Conservation (phyloP, 257 asterid species). For the Solanum raphanifolium region DNA sequence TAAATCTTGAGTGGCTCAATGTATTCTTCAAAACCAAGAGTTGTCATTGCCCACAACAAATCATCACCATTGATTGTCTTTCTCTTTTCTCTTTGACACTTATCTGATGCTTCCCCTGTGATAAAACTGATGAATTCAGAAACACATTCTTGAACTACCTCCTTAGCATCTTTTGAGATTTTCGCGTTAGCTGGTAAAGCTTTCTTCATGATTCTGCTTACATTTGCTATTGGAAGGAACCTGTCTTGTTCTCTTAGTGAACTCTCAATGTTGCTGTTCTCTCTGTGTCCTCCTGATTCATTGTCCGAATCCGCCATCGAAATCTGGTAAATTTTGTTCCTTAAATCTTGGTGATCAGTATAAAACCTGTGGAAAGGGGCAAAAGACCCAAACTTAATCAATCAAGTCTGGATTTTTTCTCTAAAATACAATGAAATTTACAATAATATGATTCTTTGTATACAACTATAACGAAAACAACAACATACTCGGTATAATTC, state of each 20-base stretch:
- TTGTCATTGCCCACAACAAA: constrained; percentile 64
- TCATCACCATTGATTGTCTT: constrained; percentile 67
- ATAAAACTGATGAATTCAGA: constrained; percentile 67
- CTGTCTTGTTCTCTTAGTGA: constrained; percentile 56
- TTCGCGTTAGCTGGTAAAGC: constrained; percentile 66
- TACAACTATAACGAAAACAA: background rate
- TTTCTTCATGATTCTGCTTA: constrained; percentile 55
- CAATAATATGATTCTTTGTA: background rate
- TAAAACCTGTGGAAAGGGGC: background rate
- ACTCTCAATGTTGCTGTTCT: constrained; percentile 23
- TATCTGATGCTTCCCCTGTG: constrained; percentile 68
- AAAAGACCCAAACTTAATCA: background rate
- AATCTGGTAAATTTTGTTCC: background rate
- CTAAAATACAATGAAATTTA: background rate
- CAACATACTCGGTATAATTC: background rate
- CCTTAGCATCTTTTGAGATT: constrained; percentile 62
- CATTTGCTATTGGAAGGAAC: constrained; percentile 67
- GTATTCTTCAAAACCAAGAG: constrained; percentile 61
- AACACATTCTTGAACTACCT: constrained; percentile 63
- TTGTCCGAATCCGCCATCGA: constrained; percentile 79
- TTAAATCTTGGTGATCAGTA: background rate
- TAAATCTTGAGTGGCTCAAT: constrained; percentile 51
- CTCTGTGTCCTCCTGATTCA: constrained; percentile 69
- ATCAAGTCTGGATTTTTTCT: background rate
- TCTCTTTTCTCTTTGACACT: constrained; percentile 60